Percentiles rank a stretch among this genome's conserved stretches.
These are phyloP conservation scores for Moesziomyces aphidis DNA, from an alignment of 1,284 basidiomycete genomes.

Conservation along the genomic window DNA sequence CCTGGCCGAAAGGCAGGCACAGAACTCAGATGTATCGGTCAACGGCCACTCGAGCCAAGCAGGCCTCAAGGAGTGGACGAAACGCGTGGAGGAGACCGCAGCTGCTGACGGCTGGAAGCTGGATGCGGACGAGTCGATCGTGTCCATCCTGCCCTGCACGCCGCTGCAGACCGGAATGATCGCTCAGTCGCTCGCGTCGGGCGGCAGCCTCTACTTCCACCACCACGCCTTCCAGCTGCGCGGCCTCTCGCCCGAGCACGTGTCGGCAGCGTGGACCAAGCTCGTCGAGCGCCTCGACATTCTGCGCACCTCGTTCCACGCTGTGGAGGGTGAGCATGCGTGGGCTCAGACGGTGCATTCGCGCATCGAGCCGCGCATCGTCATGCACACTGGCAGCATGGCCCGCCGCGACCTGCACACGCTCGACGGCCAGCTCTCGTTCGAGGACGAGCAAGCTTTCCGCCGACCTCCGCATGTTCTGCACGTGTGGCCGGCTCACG, in stretches of 20 bases:
- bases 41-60: neutral
- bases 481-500: conserved; percentile 23
- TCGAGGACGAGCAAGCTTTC: conserved; percentile 54
- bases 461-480: conserved; percentile 46
- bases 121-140: conserved; percentile 25
- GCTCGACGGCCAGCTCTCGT: conserved; percentile 27
- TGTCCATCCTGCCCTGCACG: conserved; percentile 57
- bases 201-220: conserved; percentile 56
- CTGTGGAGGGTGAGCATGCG: conserved; percentile 37
- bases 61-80: conserved; percentile 10
- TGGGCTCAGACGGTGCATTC: conserved; percentile 56
- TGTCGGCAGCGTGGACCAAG: conserved; percentile 38
- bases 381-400: conserved; percentile 20
- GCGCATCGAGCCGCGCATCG: conserved; percentile 5
- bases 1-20: conserved; percentile 35
- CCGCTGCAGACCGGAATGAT: conserved; percentile 66
- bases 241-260: neutral
- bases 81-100: conserved; percentile 4
- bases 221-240: conserved; percentile 41
- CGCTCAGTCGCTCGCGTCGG: conserved; percentile 50
- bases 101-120: conserved; percentile 21
- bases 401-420: conserved; percentile 1
- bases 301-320: conserved; percentile 59
- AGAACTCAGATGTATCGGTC: neutral
- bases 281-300: conserved; percentile 51